Evolutionary conservation across 345 rosid genomes (phyloP), one percentile per base, ranked within the genome.

Genomic region (Citrus sp.): DNA sequence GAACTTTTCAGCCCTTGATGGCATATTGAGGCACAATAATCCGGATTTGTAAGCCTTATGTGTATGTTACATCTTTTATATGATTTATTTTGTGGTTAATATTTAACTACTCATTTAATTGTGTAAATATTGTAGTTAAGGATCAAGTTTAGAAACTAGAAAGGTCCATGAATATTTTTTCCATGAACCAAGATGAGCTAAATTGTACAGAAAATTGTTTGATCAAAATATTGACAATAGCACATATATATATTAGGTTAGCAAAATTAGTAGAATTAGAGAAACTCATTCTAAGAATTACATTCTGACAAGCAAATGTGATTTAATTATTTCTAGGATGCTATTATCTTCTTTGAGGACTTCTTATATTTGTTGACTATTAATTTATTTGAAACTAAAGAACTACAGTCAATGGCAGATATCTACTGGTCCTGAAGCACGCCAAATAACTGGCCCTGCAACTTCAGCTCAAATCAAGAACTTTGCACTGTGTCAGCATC

Each of bases 371-470:
- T 59, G 28, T 35, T 61, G 5, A 16, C 16, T 34, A 27, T 62
- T 68, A 32, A 37, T 63, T 24, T n/a, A 46, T 74, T 77, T 77
- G 38, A 80, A 70, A 60, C 24, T 82, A 2, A 67, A 24, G 13
- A 38, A 69, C 24, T 75, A 38, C 79, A 27, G 61, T 75, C 42
- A 74, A 77, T 90, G 80, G 63, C 97, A 94, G 98, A 94, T 97
- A 83, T 97, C 99, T 56, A 86, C 98, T 54, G 98, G 99, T 81
- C 96, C 91, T 42, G 98, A 97, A 86, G 94, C 97, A 24, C 98
- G 98, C 42, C 97, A 94, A 84, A 84, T 97, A 61, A 80, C 87
- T 27, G 98, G 90, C 80, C 92, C 97, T 63, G 98, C 96, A 73
- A 94, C 97, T 59, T 68, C 90, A 63, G 95, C 98, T 62, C 98